Base-by-base conservation (phyloP, 1,139 yeast genomes). In the Sugiyamaella pinicola region DNA sequence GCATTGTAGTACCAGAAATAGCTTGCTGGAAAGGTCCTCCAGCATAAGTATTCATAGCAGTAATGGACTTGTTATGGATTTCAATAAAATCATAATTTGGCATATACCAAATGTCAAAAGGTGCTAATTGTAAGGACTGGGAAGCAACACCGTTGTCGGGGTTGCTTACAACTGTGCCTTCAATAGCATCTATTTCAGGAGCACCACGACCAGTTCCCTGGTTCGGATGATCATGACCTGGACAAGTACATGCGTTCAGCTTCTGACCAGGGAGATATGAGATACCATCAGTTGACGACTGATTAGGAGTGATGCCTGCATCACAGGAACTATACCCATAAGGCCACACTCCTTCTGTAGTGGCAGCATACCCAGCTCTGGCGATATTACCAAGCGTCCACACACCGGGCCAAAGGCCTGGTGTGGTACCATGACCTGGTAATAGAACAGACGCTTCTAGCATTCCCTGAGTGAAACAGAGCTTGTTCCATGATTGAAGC, bases 11-110 rank as follows among this genome's bases (percentile, higher is more conserved):
- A 0, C 83, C 95, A 7, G 93, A 84, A 18, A 88, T 75, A 47
- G 95, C 95, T 70, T 88, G 93, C 71, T 88, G 96, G 71, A 79
- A 80, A 0, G 93, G 91, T 41, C 95, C 95, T 58, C 96, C 96
- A 39, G 85, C 75, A 72, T 85, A 87, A 0, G 84, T 74, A 68
- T 87, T 87, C 85, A 87, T 83, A 17, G 80, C 70, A 1, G 95
- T 84, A 31, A 82, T 74, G 0, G 84, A 69, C 29, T 61, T 61
- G 69, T 88, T 87, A 68, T 83, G 72, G 53, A 88, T 72, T 62
- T 82, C 85, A 50, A 87, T 68, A 61, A 78, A 87, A 55, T 84
- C 81, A 65, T 87, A 86, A 68, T 88, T 90, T 2, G 95, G 95
- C 65, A 78, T 76, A 68, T 85, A 87, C 95, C 95, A 88, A 61